A percentile compares a stretch with the other conserved stretches of the same genome.
phyloP scores from a whole-genome alignment of 106 monocot species.

The Xerophyta viscosa region DNA sequence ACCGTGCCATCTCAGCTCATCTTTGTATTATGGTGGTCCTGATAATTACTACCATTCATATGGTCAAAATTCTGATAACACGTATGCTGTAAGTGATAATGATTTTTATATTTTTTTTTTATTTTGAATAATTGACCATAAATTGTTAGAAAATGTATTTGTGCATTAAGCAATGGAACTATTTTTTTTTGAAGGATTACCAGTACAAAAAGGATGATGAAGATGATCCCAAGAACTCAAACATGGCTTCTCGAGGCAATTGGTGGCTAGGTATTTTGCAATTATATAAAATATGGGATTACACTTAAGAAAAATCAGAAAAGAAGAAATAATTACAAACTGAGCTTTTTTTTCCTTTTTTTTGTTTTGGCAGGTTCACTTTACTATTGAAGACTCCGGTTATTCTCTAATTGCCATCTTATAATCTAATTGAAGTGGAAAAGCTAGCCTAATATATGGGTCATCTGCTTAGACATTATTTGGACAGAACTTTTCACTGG shows the following conservation, averaged over 20 bases:
- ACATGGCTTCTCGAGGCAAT: slow-evolving; percentile 7
- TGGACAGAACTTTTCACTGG: too few relatives aligned
- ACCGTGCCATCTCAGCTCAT: slow-evolving; percentile 2
- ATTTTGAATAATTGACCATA: neutral
- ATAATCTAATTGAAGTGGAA: too few relatives aligned
- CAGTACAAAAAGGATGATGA: neutral
- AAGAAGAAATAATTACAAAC: too few relatives aligned
- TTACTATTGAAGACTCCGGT: slow-evolving; percentile 6
- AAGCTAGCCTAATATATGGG: too few relatives aligned
- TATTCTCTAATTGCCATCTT: too few relatives aligned
- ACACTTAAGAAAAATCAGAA: too few relatives aligned
- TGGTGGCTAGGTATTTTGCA: slow-evolving; percentile 12
- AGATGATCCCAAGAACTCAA: slow-evolving; percentile 1
- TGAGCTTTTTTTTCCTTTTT: neutral
- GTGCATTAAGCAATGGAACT: too few relatives aligned
- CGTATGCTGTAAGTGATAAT: neutral
- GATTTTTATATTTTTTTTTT: neutral
- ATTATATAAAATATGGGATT: neutral
- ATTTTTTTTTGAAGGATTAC: neutral
- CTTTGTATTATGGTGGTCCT: slow-evolving; percentile 8
- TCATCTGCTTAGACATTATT: too few relatives aligned
- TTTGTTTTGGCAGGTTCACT: slow-evolving; percentile 4
- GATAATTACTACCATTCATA: slow-evolving; percentile 1
- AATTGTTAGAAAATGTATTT: too few relatives aligned
- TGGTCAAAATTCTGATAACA: neutral